Conservation (phyloP, 2,329 filamentous ascomycete species). For the Aspergillaceae sp. region DNA sequence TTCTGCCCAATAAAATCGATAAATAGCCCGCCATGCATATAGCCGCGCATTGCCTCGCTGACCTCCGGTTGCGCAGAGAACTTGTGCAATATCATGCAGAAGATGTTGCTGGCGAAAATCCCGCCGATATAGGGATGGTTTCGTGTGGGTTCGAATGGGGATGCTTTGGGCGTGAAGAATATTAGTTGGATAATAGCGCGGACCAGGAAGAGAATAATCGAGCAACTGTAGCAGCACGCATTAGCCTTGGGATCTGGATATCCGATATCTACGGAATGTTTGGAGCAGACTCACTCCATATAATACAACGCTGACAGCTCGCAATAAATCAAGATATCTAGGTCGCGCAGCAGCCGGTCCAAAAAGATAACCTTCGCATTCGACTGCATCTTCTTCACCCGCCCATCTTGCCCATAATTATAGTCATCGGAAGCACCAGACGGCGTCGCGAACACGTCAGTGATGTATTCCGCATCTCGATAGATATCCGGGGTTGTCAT, state of each 20-base stretch:
- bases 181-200: conserved; percentile 49
- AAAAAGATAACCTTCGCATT: conserved; percentile 41
- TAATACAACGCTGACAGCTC: conserved; percentile 55
- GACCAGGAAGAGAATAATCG: conserved; percentile 48
- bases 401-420: conserved; percentile 14
- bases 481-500: conserved; percentile 39
- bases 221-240: conserved; percentile 39
- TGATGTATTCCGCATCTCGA: conserved; percentile 40
- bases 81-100: conserved; percentile 50
- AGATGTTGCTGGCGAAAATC: conserved; percentile 46
- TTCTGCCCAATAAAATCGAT: conserved; percentile 59
- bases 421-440: conserved; percentile 13
- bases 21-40: conserved; percentile 54
- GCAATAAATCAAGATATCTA: conserved; percentile 54
- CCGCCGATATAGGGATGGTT: conserved; percentile 46
- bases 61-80: conserved; percentile 45
- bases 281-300: conserved; percentile 46
- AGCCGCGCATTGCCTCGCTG: conserved; percentile 45
- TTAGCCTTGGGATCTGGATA: neutral
- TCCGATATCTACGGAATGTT: neutral
- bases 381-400: conserved; percentile 27
- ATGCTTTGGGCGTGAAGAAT: conserved; percentile 51
- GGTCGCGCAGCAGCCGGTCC: conserved; percentile 47
- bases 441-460: conserved; percentile 36
- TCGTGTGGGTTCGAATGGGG: conserved; percentile 43